Evolutionary conservation across 148 eudicot species (phyloP), one percentile per base, ranked within the genome.

Genomic region (Spergularia marina): DNA sequence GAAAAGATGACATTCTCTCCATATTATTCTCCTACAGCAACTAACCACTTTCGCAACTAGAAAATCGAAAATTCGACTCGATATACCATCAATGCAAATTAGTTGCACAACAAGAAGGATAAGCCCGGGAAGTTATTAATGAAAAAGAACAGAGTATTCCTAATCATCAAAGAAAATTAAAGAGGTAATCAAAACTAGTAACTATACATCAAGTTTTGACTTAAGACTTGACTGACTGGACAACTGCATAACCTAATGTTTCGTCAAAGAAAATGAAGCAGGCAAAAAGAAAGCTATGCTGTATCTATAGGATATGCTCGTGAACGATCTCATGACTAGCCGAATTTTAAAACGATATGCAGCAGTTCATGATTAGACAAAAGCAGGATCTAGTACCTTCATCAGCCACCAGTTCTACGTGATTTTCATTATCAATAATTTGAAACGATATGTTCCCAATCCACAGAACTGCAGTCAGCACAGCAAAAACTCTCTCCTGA

Each of bases 401-500:
- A 83, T 86, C 87, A 65, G 72, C 76, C 72, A 90, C 87, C 74
- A 95, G 97, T 76, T 89, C 89, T 15, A 88, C 78, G 72, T 95
- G 90, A 85, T 87, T 89, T 80, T 91, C 97, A 75, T 79, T 77
- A 86, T 88, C 94, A 78, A 74, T 75, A 47, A 84, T 90, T 77
- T 89, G 83, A 83, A 90, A 95, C 53, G 94, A 81, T 82, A 95
- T 86, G 87, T 95, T 95, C 70, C 99, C 99, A 66, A 95, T 85
- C 99, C 99, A 95, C 62, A 95, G 83, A 44, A 95, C 88, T 61
- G 96, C 94, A 81, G 94, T 86, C 75, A 95, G 89, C 87, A 92
- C 88, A 80, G 89, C 82, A 81, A 89, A 91, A 70, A 83, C 73
- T 76, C 86, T 83, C 73, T 88, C 91, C 83, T 89, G 91, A 81